These are phyloP conservation scores for Fusarium hainanense DNA, from an alignment of 2,329 filamentous ascomycete genomes.

Conservation along the genomic window DNA sequence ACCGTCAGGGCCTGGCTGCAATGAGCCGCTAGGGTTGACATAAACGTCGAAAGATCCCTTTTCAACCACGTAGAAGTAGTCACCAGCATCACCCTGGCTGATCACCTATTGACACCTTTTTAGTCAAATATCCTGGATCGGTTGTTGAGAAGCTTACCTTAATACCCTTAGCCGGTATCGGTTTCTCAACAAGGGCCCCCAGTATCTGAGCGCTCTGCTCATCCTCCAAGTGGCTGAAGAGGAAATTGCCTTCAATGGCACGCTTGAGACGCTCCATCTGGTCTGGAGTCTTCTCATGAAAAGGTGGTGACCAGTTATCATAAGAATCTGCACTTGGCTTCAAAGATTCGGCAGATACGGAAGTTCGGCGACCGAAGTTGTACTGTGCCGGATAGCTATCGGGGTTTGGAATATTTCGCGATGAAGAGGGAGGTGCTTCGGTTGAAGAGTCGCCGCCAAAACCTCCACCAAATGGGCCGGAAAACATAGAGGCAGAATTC, in stretches of 20 bases:
- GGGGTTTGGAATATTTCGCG: conserved; percentile 63
- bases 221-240: conserved; percentile 94
- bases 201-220: conserved; percentile 90
- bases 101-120: conserved; percentile 75
- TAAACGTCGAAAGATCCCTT: conserved; percentile 90
- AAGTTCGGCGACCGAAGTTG: conserved; percentile 91
- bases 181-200: conserved; percentile 92
- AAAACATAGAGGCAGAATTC: conserved; percentile 54
- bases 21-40: conserved; percentile 80
- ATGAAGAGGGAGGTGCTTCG: conserved; percentile 59
- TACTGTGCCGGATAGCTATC: conserved; percentile 91
- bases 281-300: conserved; percentile 83
- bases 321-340: conserved; percentile 86
- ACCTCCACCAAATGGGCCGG: conserved; percentile 61
- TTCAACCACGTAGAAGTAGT: conserved; percentile 98
- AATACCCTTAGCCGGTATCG: conserved; percentile 89
- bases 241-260: conserved; percentile 89
- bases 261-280: conserved; percentile 82
- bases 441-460: conserved; percentile 59
- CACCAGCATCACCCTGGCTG: conserved; percentile 92
- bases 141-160: conserved; percentile 60
- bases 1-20: conserved; percentile 84
- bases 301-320: conserved; percentile 91
- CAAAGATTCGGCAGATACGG: conserved; percentile 95
- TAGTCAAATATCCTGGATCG: conserved; percentile 26